phyloP scores from a whole-genome alignment of 2,329 filamentous ascomycete species.

The Cordyceps farinosa region DNA sequence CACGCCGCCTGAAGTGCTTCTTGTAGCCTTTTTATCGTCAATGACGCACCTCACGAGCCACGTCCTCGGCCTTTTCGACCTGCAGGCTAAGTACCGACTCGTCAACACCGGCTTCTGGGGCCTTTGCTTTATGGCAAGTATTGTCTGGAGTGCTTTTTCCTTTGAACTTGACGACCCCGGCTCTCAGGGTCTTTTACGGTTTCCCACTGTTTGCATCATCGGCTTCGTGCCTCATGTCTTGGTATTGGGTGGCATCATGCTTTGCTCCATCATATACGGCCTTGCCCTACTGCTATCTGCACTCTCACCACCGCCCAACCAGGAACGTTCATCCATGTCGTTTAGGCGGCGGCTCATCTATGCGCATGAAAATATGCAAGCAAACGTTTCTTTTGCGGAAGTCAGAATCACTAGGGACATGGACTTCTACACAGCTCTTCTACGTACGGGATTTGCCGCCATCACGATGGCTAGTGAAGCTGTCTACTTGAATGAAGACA shows the following conservation, averaged over 20 bases:
- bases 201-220: constrained; percentile 91
- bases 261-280: constrained; percentile 73
- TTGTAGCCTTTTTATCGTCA: constrained; percentile 82
- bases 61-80: constrained; percentile 71
- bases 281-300: constrained; percentile 75
- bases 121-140: constrained; percentile 80
- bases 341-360: constrained; percentile 60
- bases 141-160: constrained; percentile 69
- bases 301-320: constrained; percentile 29
- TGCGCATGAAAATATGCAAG: constrained; percentile 88
- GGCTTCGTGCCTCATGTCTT: constrained; percentile 94
- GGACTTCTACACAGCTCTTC: constrained; percentile 90
- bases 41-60: constrained; percentile 88
- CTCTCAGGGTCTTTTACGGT: constrained; percentile 69
- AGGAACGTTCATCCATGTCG: constrained; percentile 31
- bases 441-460: constrained; percentile 81
- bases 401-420: constrained; percentile 80
- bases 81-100: constrained; percentile 76
- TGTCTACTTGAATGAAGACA: constrained; percentile 90
- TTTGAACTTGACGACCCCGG: constrained; percentile 59
- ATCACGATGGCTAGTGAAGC: constrained; percentile 93
- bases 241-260: constrained; percentile 71
- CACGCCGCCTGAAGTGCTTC: constrained; percentile 80
- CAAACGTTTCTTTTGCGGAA: constrained; percentile 78
- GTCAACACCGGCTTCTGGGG: constrained; percentile 88